Conservation (phyloP, 1,284 basidiomycete species). For the Boletus mariae region DNA sequence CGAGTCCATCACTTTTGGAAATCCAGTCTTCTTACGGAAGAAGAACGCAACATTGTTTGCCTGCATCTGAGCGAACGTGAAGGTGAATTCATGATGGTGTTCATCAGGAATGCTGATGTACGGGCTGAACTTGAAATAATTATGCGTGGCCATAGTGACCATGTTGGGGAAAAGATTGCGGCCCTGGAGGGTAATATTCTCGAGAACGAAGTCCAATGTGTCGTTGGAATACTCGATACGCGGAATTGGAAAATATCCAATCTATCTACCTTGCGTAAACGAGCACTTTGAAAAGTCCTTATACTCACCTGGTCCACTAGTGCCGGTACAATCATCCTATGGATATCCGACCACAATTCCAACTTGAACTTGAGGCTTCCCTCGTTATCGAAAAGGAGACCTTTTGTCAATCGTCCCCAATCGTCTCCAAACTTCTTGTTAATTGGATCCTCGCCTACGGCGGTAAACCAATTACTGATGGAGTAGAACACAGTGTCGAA, state of each 20-base stretch:
- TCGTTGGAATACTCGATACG: conserved; percentile 90
- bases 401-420: conserved; percentile 78
- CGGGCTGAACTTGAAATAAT: conserved; percentile 81
- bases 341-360: conserved; percentile 82
- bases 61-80: conserved; percentile 84
- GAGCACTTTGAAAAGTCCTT: no score
- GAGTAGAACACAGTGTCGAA: conserved; percentile 80
- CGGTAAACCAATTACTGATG: conserved; percentile 73
- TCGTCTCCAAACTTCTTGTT: conserved; percentile 81
- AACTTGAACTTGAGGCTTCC: conserved; percentile 88
- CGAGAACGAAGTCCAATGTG: conserved; percentile 83
- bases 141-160: conserved; percentile 77
- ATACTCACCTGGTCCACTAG: conserved; percentile 62
- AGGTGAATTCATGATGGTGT: conserved; percentile 63
- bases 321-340: conserved; percentile 77
- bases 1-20: conserved; percentile 82
- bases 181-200: conserved; percentile 88
- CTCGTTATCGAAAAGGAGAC: conserved; percentile 74
- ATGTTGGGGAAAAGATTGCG: conserved; percentile 82
- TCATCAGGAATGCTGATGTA: conserved; percentile 61
- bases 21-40: conserved; percentile 74
- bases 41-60: conserved; percentile 93
- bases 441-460: conserved; percentile 81
- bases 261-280: conserved; percentile 35
- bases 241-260: conserved; percentile 89